Percentiles rank a stretch among this genome's conserved stretches.
Evolutionary conservation across 306 rosid species (phyloP).

Genomic region (Sicyos edulis): DNA sequence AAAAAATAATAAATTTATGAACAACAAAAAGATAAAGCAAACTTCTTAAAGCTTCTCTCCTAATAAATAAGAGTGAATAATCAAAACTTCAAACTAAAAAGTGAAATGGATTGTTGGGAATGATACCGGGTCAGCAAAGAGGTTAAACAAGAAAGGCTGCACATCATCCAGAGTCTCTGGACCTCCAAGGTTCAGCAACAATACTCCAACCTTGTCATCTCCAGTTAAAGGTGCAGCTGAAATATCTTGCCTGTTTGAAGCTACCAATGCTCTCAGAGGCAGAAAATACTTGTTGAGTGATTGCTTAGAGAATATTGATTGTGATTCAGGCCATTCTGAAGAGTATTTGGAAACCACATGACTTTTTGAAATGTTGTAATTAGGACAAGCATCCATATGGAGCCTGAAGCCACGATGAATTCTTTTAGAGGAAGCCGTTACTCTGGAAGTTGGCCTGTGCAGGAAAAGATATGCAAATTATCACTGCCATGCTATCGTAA

Average conservation of each 20-base stretch:
- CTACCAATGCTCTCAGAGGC: constrained; percentile 57
- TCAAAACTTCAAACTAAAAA: not conserved
- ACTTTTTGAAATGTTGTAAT: constrained; percentile 32
- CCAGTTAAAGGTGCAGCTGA: constrained; percentile 45
- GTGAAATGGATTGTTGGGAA: constrained; percentile 2
- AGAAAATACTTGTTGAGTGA: constrained; percentile 41
- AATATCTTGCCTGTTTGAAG: constrained; percentile 41
- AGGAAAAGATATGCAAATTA: constrained; percentile 4
- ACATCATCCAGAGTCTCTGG: constrained; percentile 96
- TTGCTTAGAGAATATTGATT: constrained; percentile 44
- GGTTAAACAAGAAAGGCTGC: constrained; percentile 92
- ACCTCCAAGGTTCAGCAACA: constrained; percentile 92
- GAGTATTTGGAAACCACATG: constrained; percentile 33
- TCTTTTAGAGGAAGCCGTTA: constrained; percentile 44
- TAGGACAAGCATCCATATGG: constrained; percentile 35
- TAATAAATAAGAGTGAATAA: not conserved
- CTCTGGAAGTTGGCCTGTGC: constrained; percentile 46
- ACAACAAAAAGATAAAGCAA: not conserved
- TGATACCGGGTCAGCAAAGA: constrained; percentile 88
- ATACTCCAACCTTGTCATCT: constrained; percentile 74
- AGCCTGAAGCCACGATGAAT: constrained; percentile 40
- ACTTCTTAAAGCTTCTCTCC: constrained; percentile 5
- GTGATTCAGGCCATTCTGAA: constrained; percentile 43
- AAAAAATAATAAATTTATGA: too few species aligned
- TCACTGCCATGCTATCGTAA: not conserved